Conservation (phyloP, 176 grass and related monocot genomes). For the Lolium multiflorum region DNA sequence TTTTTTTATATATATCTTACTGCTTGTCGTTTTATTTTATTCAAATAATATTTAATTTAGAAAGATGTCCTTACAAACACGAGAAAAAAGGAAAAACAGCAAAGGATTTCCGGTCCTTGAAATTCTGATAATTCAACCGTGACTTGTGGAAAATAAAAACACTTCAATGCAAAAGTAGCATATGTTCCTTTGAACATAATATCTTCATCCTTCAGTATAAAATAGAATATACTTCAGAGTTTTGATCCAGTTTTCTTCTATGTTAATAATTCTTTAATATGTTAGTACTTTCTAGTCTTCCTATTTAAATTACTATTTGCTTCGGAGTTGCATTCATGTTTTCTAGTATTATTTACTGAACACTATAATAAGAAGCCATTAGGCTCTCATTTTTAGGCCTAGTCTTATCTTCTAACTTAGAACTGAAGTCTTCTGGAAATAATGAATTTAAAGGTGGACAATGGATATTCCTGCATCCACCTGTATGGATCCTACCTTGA, state of each 20-base stretch:
- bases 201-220: neutral
- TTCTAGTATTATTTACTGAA: conserved; percentile 3
- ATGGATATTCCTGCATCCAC: conserved; percentile 7
- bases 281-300: neutral
- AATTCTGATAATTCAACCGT: neutral
- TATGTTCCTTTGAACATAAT: neutral
- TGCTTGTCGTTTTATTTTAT: neutral
- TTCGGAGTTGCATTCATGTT: neutral
- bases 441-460: neutral
- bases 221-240: neutral
- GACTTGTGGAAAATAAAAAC: neutral
- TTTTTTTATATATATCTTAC: neutral
- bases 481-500: conserved; percentile 24
- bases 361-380: neutral
- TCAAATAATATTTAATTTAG: neutral
- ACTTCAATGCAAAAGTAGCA: neutral
- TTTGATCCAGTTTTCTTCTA: neutral
- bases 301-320: neutral
- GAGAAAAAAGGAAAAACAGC: neutral
- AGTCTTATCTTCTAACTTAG: neutral
- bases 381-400: neutral
- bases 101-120: neutral
- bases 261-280: neutral
- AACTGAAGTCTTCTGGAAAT: conserved; percentile 20
- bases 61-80: neutral